Percentiles rank a stretch among this genome's conserved stretches.
phyloP scores from a whole-genome alignment of 2,329 filamentous ascomycete species.

The Aspergillus fijiensis region DNA sequence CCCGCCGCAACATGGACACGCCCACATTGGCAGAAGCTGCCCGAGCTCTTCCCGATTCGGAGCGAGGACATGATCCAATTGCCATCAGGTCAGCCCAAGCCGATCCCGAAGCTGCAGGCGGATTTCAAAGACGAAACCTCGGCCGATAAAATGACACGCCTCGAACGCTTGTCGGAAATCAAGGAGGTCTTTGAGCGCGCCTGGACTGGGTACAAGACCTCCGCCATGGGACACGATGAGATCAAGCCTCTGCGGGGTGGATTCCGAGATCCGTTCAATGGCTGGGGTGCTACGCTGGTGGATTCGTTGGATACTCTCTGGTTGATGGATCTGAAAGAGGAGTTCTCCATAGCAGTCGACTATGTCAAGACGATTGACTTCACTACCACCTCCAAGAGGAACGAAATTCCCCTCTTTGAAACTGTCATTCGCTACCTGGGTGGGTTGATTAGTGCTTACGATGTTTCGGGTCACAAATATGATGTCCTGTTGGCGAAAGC shows the following conservation, averaged over 20 bases:
- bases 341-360: slow-evolving; percentile 75
- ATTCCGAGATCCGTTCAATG: slow-evolving; percentile 79
- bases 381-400: slow-evolving; percentile 61
- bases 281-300: slow-evolving; percentile 85
- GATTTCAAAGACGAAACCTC: slow-evolving; percentile 65
- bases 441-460: slow-evolving; percentile 80
- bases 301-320: slow-evolving; percentile 80
- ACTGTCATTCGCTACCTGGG: slow-evolving; percentile 90
- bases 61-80: slow-evolving; percentile 69
- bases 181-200: slow-evolving; percentile 72
- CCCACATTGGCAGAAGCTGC: slow-evolving; percentile 71
- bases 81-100: slow-evolving; percentile 67
- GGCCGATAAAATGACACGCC: slow-evolving; percentile 60
- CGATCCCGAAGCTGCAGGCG: slow-evolving; percentile 75
- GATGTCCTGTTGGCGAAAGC: slow-evolving; percentile 72
- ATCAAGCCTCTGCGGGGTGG: slow-evolving; percentile 68
- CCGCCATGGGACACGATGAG: slow-evolving; percentile 86
- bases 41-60: slow-evolving; percentile 75
- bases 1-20: slow-evolving; percentile 27
- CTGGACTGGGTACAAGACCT: slow-evolving; percentile 77
- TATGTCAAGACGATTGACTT: slow-evolving; percentile 77
- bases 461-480: slow-evolving; percentile 73
- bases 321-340: slow-evolving; percentile 77
- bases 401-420: slow-evolving; percentile 85
- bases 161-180: slow-evolving; percentile 64